These are phyloP conservation scores for Tetrapisispora arboricola DNA, from an alignment of 805 yeast species.

Conservation along the genomic window DNA sequence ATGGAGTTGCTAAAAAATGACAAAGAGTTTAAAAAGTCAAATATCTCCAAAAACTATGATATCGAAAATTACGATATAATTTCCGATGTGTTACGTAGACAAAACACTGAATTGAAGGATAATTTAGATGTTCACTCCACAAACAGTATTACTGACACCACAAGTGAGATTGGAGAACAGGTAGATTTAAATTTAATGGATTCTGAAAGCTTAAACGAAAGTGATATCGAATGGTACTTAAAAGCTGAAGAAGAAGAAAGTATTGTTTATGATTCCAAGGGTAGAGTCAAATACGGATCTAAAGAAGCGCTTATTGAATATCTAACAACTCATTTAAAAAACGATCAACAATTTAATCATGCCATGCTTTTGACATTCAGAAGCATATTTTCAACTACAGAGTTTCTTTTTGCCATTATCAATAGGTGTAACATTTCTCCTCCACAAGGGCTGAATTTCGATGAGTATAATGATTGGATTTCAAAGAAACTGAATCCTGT, in stretches of 20 bases:
- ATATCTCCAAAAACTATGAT: not conserved
- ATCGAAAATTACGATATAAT: constrained; percentile 1
- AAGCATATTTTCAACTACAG: constrained; percentile 57
- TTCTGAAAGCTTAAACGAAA: constrained; percentile 5
- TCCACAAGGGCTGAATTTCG: constrained; percentile 79
- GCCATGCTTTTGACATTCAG: constrained; percentile 62
- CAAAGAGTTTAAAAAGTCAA: constrained; percentile 2
- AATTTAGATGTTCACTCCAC: not conserved
- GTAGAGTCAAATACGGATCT: constrained; percentile 72
- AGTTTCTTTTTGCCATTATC: constrained; percentile 46
- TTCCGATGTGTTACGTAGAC: not conserved
- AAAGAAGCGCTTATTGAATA: constrained; percentile 66
- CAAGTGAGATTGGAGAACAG: constrained; percentile 1
- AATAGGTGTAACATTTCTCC: constrained; percentile 61
- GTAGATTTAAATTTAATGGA: not conserved
- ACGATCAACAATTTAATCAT: constrained; percentile 51
- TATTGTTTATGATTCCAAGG: constrained; percentile 51
- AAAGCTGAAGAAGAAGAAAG: constrained; percentile 54
- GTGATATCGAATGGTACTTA: constrained; percentile 57
- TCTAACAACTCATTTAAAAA: constrained; percentile 58
- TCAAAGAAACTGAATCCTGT: constrained; percentile 57
- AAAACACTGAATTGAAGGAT: not conserved
- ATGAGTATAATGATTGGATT: constrained; percentile 68
- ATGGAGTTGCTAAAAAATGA: constrained; percentile 43
- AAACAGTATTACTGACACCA: not conserved